These are phyloP conservation scores for Oryza meridionalis DNA, from an alignment of 176 grass and related monocot species.

Conservation along the genomic window DNA sequence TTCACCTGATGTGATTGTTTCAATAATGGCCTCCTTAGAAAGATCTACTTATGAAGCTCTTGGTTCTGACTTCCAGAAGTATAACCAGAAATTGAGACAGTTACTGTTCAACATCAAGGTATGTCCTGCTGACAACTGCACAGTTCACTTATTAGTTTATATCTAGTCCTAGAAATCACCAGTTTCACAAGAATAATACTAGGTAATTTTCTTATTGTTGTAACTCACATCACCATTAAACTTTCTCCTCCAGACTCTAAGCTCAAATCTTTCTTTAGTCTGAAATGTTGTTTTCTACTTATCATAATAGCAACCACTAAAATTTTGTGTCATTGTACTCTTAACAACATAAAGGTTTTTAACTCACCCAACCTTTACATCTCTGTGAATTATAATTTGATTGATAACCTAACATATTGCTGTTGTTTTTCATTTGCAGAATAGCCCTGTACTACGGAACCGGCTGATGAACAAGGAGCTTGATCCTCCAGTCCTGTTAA, in stretches of 20 bases:
- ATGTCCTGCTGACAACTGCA: conserved; percentile 10
- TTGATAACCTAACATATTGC: conserved; percentile 13
- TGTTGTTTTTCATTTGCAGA: conserved; percentile 61
- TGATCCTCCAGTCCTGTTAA: conserved; percentile 76
- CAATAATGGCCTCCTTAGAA: conserved; percentile 76
- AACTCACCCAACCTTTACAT: not conserved
- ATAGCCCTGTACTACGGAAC: conserved; percentile 60
- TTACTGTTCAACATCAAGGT: conserved; percentile 96
- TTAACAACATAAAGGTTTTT: not conserved
- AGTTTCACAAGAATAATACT: not conserved
- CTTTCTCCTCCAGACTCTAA: conserved; percentile 5
- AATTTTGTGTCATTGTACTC: not conserved
- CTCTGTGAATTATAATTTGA: conserved; percentile 17
- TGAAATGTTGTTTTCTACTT: not conserved
- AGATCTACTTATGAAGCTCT: conserved; percentile 68
- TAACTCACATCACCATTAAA: not conserved
- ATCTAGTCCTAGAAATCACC: not conserved
- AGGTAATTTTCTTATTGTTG: not conserved
- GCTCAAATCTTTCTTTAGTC: not conserved
- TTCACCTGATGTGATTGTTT: conserved; percentile 66
- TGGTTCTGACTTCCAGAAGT: conserved; percentile 73
- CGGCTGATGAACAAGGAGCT: conserved; percentile 86
- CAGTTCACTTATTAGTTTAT: not conserved
- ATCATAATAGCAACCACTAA: conserved; percentile 9
- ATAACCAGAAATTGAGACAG: conserved; percentile 99